These are phyloP conservation scores for Bauhinia variegata DNA, from an alignment of 306 rosid species.

Conservation along the genomic window DNA sequence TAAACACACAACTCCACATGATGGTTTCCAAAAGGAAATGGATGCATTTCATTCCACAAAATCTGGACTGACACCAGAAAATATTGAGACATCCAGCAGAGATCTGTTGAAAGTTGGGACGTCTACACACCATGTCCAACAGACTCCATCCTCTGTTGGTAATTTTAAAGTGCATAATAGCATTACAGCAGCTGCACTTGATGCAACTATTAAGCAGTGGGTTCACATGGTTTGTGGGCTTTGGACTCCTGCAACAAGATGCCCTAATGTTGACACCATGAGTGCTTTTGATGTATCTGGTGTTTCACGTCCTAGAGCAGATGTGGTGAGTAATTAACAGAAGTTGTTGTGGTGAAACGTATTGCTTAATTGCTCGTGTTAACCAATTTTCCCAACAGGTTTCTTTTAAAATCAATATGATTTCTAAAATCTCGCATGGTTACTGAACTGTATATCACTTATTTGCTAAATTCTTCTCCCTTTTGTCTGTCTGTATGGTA, in stretches of 20 bases:
- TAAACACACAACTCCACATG: constrained; percentile 36
- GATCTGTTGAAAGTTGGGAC: constrained; percentile 36
- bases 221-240: constrained; percentile 83
- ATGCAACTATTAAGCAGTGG: constrained; percentile 69
- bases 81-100: constrained; percentile 22
- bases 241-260: constrained; percentile 79
- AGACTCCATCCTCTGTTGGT: constrained; percentile 15
- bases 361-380: constrained; percentile 12
- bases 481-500: constrained; percentile 11
- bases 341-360: constrained; percentile 6
- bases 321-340: constrained; percentile 46
- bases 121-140: constrained; percentile 18
- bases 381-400: constrained; percentile 7
- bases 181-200: constrained; percentile 56
- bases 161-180: constrained; percentile 50
- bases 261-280: constrained; percentile 74
- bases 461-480: no score
- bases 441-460: not conserved
- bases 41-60: constrained; percentile 34
- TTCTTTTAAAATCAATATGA: not conserved
- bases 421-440: not conserved
- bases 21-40: constrained; percentile 32
- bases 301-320: constrained; percentile 50
- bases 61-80: constrained; percentile 29
- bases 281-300: constrained; percentile 76